Evolutionary conservation across 108 stramenopile species (phyloP).

Genomic region (Aureococcus anophagefferens): DNA sequence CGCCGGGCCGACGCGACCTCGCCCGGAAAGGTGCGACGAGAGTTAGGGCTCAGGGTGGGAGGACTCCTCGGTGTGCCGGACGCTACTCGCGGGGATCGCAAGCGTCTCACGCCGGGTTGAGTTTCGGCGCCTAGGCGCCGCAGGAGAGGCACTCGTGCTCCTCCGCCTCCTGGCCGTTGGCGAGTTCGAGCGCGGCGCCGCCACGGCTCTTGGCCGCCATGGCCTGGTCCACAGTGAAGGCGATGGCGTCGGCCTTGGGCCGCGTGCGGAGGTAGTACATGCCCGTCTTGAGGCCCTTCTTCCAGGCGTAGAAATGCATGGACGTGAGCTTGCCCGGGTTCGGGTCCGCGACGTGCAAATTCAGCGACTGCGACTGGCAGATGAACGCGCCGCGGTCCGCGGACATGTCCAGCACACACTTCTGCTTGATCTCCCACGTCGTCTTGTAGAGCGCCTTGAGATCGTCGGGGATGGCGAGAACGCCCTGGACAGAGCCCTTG

Average conservation of each 20-base stretch:
- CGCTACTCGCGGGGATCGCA: too few relatives aligned
- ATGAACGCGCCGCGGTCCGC: constrained; percentile 90
- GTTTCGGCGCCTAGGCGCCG: too few relatives aligned
- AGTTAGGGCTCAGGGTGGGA: too few relatives aligned
- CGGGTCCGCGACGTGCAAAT: constrained; percentile 87
- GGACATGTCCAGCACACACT: constrained; percentile 83
- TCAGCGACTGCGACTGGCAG: constrained; percentile 90
- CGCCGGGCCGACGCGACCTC: too few relatives aligned
- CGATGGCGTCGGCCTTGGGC: too few relatives aligned
- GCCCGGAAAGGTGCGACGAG: too few relatives aligned
- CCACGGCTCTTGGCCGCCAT: constrained; percentile 41
- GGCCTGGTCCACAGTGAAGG: constrained; percentile 95
- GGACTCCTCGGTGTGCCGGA: too few relatives aligned
- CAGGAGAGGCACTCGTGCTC: too few relatives aligned
- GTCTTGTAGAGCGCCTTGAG: too few relatives aligned
- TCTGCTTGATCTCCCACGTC: constrained; percentile 96
- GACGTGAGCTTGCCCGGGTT: constrained; percentile 80
- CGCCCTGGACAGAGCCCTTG: too few relatives aligned
- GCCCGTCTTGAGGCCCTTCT: constrained; percentile 73
- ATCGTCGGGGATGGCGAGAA: too few relatives aligned
- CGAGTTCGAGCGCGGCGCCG: constrained; percentile 8
- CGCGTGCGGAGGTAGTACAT: constrained; percentile 32
- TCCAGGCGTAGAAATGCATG: constrained; percentile 98
- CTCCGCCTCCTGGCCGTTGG: constrained; percentile 14
- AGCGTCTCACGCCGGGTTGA: too few relatives aligned